A percentile compares a stretch with the other conserved stretches of the same genome.
These are phyloP conservation scores for Xylariaceae sp. DNA, from an alignment of 2,329 filamentous ascomycete genomes.

Conservation along the genomic window DNA sequence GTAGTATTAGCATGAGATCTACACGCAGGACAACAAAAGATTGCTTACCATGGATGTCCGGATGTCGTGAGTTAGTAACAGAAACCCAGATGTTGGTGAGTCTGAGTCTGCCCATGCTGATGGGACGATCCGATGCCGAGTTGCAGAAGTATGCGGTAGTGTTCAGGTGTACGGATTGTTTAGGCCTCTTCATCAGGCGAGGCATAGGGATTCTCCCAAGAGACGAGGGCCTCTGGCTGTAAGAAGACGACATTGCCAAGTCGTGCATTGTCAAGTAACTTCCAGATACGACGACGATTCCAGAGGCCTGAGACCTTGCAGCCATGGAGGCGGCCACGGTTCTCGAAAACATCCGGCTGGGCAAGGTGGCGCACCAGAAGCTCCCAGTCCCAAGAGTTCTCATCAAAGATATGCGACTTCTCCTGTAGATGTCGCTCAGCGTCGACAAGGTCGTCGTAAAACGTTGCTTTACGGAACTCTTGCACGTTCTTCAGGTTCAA, in stretches of 20 bases:
- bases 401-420: conserved; percentile 1
- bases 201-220: too few relatives aligned
- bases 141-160: too few relatives aligned
- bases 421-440: neutral
- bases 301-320: neutral
- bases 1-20: too few relatives aligned
- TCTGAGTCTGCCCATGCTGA: too few relatives aligned
- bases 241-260: conserved; percentile 10
- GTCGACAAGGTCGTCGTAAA: neutral
- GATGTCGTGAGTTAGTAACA: too few relatives aligned
- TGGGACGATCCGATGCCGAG: too few relatives aligned
- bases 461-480: neutral
- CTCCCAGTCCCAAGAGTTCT: conserved; percentile 23
- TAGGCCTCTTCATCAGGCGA: too few relatives aligned
- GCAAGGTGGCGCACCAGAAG: conserved; percentile 20
- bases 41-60: too few relatives aligned
- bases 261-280: conserved; percentile 13
- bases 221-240: too few relatives aligned
- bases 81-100: too few relatives aligned
- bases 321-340: conserved; percentile 1
- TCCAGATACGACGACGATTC: conserved; percentile 25
- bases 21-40: too few relatives aligned
- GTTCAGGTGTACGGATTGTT: too few relatives aligned
- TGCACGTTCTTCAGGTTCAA: neutral
- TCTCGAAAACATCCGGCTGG: conserved; percentile 10